phyloP scores from a whole-genome alignment of 1,284 basidiomycete genomes.

The Ganoderma lucidum region DNA sequence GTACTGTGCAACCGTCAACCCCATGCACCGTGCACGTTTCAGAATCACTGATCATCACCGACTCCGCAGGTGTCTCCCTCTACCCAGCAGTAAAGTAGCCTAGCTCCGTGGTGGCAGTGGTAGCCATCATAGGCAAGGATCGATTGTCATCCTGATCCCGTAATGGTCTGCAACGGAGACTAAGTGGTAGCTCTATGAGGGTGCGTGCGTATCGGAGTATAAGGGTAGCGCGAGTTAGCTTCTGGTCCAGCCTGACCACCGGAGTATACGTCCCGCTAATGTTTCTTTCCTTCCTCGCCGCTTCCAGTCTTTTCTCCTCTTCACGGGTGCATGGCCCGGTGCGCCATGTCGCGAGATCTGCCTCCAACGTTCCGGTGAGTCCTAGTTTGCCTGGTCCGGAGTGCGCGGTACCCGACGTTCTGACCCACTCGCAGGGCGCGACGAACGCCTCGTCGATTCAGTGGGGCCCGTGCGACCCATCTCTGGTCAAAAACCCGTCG shows the following conservation, averaged over 20 bases:
- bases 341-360: neutral
- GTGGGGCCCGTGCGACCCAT: constrained; percentile 19
- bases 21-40: neutral
- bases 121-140: too few relatives aligned
- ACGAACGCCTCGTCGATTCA: constrained; percentile 4
- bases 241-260: neutral
- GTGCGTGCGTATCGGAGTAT: neutral
- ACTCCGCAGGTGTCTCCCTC: neutral
- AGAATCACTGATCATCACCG: neutral
- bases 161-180: too few relatives aligned
- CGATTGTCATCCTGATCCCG: too few relatives aligned
- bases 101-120: neutral
- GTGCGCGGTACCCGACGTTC: neutral
- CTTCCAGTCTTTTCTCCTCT: neutral
- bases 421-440: neutral
- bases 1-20: neutral
- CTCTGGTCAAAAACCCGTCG: constrained; percentile 2
- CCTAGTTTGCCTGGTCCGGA: neutral
- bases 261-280: neutral
- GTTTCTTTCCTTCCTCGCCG: neutral
- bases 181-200: too few relatives aligned
- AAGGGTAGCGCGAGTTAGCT: neutral
- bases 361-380: neutral
- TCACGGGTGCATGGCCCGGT: neutral
- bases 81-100: neutral